Base-by-base conservation (phyloP, 2,329 filamentous ascomycete species). In the Epichloe gansuensis region DNA sequence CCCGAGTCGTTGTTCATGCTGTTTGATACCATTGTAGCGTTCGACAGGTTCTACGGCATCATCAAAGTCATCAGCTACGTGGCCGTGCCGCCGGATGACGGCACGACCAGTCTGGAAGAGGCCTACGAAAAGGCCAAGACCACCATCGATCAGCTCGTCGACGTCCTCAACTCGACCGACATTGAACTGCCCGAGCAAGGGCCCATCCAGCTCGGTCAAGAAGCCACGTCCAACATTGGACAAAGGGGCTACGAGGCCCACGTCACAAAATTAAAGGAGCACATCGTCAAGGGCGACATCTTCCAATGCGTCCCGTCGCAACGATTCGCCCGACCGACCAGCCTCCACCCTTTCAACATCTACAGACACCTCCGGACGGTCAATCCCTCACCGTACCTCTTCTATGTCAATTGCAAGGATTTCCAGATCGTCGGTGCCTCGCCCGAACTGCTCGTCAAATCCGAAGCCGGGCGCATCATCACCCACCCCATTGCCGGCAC, bases 401-500 rank as follows among this genome's bases (percentile, higher is more conserved):
- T 98, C 75, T 98, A 90, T 71, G 81, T 98, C 55, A 83, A 93
- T 67, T 97, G 91, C 71, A 78, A 80, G 54, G 85, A 88, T 63
- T 97, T 98, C 71, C 87, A 96, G 66, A 90, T 98, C 58, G 85
- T 98, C 12, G 93, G 93, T 54, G 93, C 93, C 40, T 95, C 88
- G 53, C 93, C 93, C 1, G 93, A 98, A 71, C 80, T 97, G 55
- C 81, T 98, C 45, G 91, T 95, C 63, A 96, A 96, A 71, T 83
- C 86, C 58, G 89, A 95, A 64, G 78, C 77, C 40, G 88, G 89
- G 27, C 80, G 88, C 50, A 86, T 98, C 65, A 89, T 97, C 64
- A 97, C 90, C 25, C 93, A 98, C 68, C 91, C 93, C 7, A 98
- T 98, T 64, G 93, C 93, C 12, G 93, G 93, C 51, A 98, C 93